A percentile compares a stretch with the other conserved stretches of the same genome.
phyloP scores from a whole-genome alignment of 2,329 filamentous ascomycete genomes.

The Berkeleyomyces rouxiae region DNA sequence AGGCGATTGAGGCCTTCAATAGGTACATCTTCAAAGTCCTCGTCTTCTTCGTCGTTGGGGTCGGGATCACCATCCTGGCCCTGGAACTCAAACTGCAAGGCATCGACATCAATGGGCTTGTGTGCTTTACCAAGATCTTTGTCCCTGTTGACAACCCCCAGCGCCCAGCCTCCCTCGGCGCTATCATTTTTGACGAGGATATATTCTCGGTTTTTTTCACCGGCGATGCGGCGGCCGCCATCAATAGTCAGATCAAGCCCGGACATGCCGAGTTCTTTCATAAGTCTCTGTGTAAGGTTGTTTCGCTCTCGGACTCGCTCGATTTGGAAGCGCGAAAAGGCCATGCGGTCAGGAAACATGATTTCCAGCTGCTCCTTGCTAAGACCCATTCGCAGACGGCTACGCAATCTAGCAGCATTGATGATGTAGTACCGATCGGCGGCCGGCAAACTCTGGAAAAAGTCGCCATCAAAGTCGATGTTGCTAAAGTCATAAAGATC shows the following conservation, averaged over 20 bases:
- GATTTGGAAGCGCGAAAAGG: slow-evolving; percentile 90
- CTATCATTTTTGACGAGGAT: slow-evolving; percentile 92
- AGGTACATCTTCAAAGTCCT: slow-evolving; percentile 82
- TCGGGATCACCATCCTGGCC: slow-evolving; percentile 42
- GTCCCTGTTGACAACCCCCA: slow-evolving; percentile 79
- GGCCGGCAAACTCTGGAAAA: slow-evolving; percentile 80
- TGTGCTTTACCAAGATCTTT: slow-evolving; percentile 64
- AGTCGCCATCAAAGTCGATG: slow-evolving; percentile 92
- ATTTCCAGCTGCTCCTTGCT: slow-evolving; percentile 89
- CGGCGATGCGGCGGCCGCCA: slow-evolving; percentile 50
- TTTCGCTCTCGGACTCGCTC: slow-evolving; percentile 86
- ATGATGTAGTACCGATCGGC: slow-evolving; percentile 93
- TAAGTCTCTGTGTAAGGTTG: slow-evolving; percentile 81
- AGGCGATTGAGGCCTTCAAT: slow-evolving; percentile 78
- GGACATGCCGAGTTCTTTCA: slow-evolving; percentile 86
- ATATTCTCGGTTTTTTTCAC: slow-evolving; percentile 84
- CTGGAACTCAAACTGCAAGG: slow-evolving; percentile 38
- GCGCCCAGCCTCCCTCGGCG: slow-evolving; percentile 85
- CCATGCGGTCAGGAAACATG: slow-evolving; percentile 98
- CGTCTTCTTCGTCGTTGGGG: slow-evolving; percentile 51
- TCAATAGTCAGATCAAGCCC: slow-evolving; percentile 51
- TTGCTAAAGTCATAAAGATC: slow-evolving; percentile 92
- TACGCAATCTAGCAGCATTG: slow-evolving; percentile 79
- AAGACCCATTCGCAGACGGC: slow-evolving; percentile 82
- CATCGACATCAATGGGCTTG: slow-evolving; percentile 86